Evolutionary conservation across 306 rosid genomes (phyloP), one percentile per base, ranked within the genome.

Genomic region (Luffa aegyptiaca): DNA sequence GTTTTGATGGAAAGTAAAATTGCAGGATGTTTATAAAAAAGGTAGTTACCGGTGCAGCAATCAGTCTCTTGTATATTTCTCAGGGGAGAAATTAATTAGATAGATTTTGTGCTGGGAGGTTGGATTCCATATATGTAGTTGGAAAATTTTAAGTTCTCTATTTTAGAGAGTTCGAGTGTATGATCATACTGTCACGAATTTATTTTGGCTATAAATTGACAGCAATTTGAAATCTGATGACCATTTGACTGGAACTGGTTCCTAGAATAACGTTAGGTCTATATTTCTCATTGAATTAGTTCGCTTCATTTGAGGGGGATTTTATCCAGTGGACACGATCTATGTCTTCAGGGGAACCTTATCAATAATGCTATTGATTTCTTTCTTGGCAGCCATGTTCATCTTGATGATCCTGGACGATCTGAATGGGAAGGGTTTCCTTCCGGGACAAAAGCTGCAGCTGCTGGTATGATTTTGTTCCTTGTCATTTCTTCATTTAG

Each of bases 391-490:
- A 95, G 98, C 86, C 98, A 95, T 56, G 90, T 88, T 48, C 98
- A 95, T 88, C 97, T 95, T 78, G 93, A 95, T 75, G 98, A 95
- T 76, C 98, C 98, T 3, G 98, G 98, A 76, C 89, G 97, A 87
- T 68, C 88, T 69, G 96, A 92, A 18, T 92, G 98, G 98, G 98
- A 95, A 83, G 98, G 97, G 78, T 95, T 95, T 91, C 89, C 85
- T 56, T 89, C 96, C 0, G 97, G 98, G 64, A 95, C 97, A 46
- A 86, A 81, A 87, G 98, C 98, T 77, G 98, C 98, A 37, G 98
- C 97, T 80, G 98, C 98, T 80, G 97, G 98, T 95, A 80, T 78
- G 84, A 61, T 49, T 14, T 64, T 63, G 7, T 66, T 12, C 52
- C 10, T 17, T 64, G 63, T 20, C 77, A 52, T 39, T 45, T 74